phyloP scores from a whole-genome alignment of 805 yeast species.

The Scheffersomyces spartinae region DNA sequence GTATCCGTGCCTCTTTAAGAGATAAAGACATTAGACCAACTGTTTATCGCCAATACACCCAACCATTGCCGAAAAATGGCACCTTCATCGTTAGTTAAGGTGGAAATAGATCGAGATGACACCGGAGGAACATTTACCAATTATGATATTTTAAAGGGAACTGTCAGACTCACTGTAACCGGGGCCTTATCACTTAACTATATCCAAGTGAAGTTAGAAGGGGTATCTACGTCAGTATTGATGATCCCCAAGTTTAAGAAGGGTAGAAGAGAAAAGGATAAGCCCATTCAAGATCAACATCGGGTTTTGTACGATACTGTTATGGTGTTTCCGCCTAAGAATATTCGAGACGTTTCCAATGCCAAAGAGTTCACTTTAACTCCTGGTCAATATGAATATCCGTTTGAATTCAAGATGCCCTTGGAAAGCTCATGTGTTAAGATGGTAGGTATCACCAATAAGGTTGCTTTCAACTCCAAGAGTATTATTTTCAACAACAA shows the following conservation, averaged over 20 bases:
- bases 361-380: conserved; percentile 34
- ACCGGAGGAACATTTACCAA: conserved; percentile 36
- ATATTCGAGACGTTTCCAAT: conserved; percentile 30
- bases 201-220: conserved; percentile 43
- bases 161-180: conserved; percentile 25
- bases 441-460: conserved; percentile 21
- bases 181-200: conserved; percentile 31
- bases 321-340: conserved; percentile 42
- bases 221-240: conserved; percentile 29
- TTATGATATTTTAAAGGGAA: conserved; percentile 32
- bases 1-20: neutral
- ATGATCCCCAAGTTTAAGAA: conserved; percentile 12
- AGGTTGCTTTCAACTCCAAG: conserved; percentile 17
- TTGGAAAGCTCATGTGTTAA: conserved; percentile 29
- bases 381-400: conserved; percentile 40
- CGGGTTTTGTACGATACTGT: conserved; percentile 36
- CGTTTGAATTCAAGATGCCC: conserved; percentile 37
- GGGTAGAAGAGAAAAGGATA: conserved; percentile 9
- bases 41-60: neutral
- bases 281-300: conserved; percentile 25
- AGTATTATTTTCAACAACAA: conserved; percentile 18
- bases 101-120: conserved; percentile 20
- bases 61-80: conserved; percentile 3
- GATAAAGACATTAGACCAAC: too few species aligned
- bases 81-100: conserved; percentile 9